A percentile compares a stretch with the other conserved stretches of the same genome.
Conservation (phyloP, 768 basidiomycete species). For the Lactarius akahatsu region DNA sequence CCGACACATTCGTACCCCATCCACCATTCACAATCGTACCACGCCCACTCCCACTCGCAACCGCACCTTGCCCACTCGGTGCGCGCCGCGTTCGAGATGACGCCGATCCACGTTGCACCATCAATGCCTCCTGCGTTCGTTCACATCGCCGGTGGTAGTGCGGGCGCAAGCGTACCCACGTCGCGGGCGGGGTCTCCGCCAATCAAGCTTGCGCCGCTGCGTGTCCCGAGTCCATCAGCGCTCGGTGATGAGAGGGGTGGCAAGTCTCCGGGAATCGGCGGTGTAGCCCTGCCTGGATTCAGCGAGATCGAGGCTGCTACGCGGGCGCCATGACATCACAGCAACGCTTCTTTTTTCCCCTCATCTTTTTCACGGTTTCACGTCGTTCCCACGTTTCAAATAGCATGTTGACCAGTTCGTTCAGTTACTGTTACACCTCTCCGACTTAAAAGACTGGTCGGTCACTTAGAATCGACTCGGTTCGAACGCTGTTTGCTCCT, state of each 20-base stretch:
- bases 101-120: constrained; percentile 60
- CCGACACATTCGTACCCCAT: constrained; percentile 43
- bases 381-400: constrained; percentile 7
- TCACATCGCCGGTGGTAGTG: constrained; percentile 18
- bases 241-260: constrained; percentile 23
- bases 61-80: constrained; percentile 75
- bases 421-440: not conserved
- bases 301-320: constrained; percentile 36
- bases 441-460: not conserved
- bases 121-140: constrained; percentile 36
- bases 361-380: not conserved
- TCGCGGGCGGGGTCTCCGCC: constrained; percentile 70
- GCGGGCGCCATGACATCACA: constrained; percentile 17
- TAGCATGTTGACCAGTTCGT: constrained; percentile 5
- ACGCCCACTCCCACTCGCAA: constrained; percentile 24
- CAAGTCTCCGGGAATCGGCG: constrained; percentile 26
- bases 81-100: constrained; percentile 89
- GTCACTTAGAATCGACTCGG: constrained; percentile 3
- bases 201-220: constrained; percentile 69
- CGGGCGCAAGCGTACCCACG: constrained; percentile 41
- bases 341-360: not conserved
- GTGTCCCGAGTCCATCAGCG: constrained; percentile 41
- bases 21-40: constrained; percentile 28
- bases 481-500: constrained; percentile 3
- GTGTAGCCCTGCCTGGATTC: constrained; percentile 34